Evolutionary conservation across 371 early-diverging fungal genomes (phyloP), one percentile per base, ranked within the genome.

Genomic region (Mucor sp.): DNA sequence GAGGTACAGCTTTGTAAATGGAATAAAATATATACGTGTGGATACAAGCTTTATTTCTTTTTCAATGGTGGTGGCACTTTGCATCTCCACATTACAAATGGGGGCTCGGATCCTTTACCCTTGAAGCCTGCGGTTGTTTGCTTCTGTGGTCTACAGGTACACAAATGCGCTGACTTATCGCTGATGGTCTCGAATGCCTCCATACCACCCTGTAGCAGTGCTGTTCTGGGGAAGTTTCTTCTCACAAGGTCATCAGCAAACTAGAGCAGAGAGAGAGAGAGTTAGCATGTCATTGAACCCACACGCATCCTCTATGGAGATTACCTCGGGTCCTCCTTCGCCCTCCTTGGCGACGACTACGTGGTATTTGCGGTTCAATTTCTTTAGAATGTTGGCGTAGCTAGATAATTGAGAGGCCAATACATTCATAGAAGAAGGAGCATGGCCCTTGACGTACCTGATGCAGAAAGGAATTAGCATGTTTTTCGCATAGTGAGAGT

Each of bases 1-100:
- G 95, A 69, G 95, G 95, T 2, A 95, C 95, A 25, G 92, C 92
- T 1, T 74, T 91, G 67, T 91, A 83, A 68, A 56, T 58, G 27
- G 23, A 58, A 27, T 62, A 41, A 55, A 30, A 39, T 30, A 35
- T 33, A 33, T 33, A 33, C 9, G 25, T 21, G 8, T 33, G 19
- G 4, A 35, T 35, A 25, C 47, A 21, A 1, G 21, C 7, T 58
- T 41, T 67, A 58, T 57, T 74, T 68, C 27, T 75, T 68, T 61
- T 62, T 72, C 60, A 76, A 67, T 27, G 81, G 76, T 9, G 75
- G 58, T 19, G 79, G 76, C 14, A 67, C 63, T 60, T 84, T 84
- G 63, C 84, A 84, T 19, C 74, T 69, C 77, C 80, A 81, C 66
- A 84, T 79, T 25, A 80, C 76, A 74, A 81, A 84, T 1, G 84